Evolutionary conservation across 164 flowering plant species (phyloP).

Genomic region (Dillenia turbinata): DNA sequence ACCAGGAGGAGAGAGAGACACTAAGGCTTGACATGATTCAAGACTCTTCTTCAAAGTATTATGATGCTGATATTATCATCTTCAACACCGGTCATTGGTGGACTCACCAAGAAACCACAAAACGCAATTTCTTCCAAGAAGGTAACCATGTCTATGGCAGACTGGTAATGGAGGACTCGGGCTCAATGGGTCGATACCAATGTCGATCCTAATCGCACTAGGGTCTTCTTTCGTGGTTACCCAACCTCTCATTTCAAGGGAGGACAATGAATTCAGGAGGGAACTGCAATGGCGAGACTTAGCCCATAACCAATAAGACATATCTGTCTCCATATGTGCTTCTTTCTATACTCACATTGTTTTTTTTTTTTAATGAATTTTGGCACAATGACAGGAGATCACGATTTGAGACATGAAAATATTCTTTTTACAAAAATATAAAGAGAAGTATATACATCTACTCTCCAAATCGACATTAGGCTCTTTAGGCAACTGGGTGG

Average conservation of each 20-base stretch:
- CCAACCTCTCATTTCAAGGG: constrained; percentile 66
- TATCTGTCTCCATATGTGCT: constrained; percentile 31
- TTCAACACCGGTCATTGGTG: constrained; percentile 73
- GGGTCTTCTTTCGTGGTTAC: constrained; percentile 49
- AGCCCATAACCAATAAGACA: constrained; percentile 34
- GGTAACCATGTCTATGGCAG: constrained; percentile 41
- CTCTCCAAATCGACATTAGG: no score
- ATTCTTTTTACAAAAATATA: no score
- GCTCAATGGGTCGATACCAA: constrained; percentile 56
- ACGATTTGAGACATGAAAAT: no score
- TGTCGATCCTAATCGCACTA: constrained; percentile 29
- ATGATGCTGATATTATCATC: constrained; percentile 43
- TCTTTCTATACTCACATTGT: no score
- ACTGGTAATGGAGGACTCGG: constrained; percentile 48
- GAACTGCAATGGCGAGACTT: constrained; percentile 40
- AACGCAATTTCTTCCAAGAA: constrained; percentile 47
- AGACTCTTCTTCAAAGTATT: constrained; percentile 21
- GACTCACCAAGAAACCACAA: constrained; percentile 50
- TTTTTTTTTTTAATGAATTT: no score
- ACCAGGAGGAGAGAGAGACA: constrained; percentile 21
- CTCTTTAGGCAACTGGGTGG: no score
- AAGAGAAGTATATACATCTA: no score
- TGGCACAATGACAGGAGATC: no score
- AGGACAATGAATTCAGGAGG: constrained; percentile 69
- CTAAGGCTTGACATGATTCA: constrained; percentile 50